Base-by-base conservation (phyloP, 1,284 basidiomycete genomes). In the Trichosporon ovoides region DNA sequence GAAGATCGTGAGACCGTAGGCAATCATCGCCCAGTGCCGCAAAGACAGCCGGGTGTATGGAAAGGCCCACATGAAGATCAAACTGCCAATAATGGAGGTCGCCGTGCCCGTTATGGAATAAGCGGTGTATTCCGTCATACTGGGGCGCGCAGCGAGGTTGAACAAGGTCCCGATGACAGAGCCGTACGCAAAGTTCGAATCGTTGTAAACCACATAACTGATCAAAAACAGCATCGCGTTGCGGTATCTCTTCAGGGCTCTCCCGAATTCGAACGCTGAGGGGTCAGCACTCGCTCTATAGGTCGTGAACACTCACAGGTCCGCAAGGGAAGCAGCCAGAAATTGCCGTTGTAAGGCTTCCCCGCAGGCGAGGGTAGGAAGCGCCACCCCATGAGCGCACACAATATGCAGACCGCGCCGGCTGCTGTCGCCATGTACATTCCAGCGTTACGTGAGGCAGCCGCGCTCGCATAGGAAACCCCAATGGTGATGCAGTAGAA, bases 401-500 rank as follows among this genome's bases (percentile, higher is more conserved):
- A 36, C 14, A 58, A 7, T 18, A 58, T 58, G 40, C 56, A 58
- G 14, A 58, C 18, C 7, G 16, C 56, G 0, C 56, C 56, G 1
- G 56, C 51, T 1, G 24, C 56, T 1, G 56, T 58, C 7, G 56
- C 46, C 56, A 58, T 58, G 38, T 58, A 58, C 52, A 58, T 14
- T 0, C 56, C 56, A 2, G 56, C 56, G 18, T 58, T 40, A 12
- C 40, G 24, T 20, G 38, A 28, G 12, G 56, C 37, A 2, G 24
- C 35, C 7, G 37, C 18, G 12, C 31, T 53, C 2, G 51, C 56
- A 24, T 58, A 58, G 3, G 52, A 35, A 19, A 58, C 14, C 6
- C 38, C 56, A 16, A 58, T 58, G 33, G 56, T 58, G 38, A 58
- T 53, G 35, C 31, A 37, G 51, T 53, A 46, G 50, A 58, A 58